phyloP scores from a whole-genome alignment of 805 yeast genomes.

The Yarrowia keelungensis region DNA sequence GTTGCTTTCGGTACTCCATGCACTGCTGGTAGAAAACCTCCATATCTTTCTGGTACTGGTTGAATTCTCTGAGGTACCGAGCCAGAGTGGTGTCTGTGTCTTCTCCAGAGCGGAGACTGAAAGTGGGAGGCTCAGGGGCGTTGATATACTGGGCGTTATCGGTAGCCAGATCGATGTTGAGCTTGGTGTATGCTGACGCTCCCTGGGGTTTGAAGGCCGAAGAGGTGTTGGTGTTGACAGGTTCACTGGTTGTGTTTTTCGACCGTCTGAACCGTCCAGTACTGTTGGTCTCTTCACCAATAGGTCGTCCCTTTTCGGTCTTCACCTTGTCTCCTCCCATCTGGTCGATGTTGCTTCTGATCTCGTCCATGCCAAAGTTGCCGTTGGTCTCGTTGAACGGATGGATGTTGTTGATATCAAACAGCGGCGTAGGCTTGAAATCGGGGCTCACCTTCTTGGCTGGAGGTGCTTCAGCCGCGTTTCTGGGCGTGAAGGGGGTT shows the following conservation, averaged over 20 bases:
- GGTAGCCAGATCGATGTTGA: constrained; percentile 18
- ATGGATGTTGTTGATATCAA: constrained; percentile 42
- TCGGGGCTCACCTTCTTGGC: constrained; percentile 18
- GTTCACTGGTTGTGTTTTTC: constrained; percentile 16
- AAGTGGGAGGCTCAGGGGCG: not conserved
- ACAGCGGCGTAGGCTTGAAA: constrained; percentile 2
- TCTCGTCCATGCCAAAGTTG: constrained; percentile 46
- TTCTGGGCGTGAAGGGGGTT: not conserved
- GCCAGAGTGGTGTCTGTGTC: not conserved
- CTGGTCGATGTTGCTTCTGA: constrained; percentile 40
- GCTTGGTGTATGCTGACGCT: constrained; percentile 5
- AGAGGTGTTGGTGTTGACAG: constrained; percentile 19
- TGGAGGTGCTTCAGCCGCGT: not conserved
- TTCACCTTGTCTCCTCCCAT: constrained; percentile 25
- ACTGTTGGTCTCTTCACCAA: constrained; percentile 8
- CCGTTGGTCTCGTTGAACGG: constrained; percentile 48
- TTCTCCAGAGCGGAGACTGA: not conserved
- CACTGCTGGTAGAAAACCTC: not conserved
- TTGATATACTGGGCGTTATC: not conserved
- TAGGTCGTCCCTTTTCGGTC: not conserved
- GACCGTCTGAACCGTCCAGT: not conserved
- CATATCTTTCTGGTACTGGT: constrained; percentile 7
- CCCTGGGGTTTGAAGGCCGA: constrained; percentile 19
- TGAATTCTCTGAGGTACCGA: constrained; percentile 4
- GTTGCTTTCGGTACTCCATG: constrained; percentile 1